Evolutionary conservation across 2,329 filamentous ascomycete genomes (phyloP).

Genomic region (Cladosporium sp.): DNA sequence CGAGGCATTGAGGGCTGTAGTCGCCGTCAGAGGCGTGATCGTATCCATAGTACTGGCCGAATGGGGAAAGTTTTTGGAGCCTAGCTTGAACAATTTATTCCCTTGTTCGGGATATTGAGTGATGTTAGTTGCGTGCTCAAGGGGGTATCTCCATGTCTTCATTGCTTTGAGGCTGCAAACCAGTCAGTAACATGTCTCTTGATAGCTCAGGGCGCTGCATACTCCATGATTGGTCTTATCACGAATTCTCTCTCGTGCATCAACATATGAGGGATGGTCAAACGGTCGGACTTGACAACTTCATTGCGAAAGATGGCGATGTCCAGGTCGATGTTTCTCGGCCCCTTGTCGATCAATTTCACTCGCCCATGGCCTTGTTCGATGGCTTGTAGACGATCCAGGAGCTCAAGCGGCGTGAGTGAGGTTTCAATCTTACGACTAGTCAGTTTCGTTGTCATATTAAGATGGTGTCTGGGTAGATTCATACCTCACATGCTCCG

Average conservation of each 20-base stretch:
- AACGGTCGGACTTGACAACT: slow-evolving; percentile 60
- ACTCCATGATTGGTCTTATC: slow-evolving; percentile 78
- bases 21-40: not conserved
- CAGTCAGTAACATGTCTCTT: not conserved
- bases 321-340: slow-evolving; percentile 90
- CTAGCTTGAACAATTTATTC: slow-evolving; percentile 31
- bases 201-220: slow-evolving; percentile 26
- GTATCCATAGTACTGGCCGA: not conserved
- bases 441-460: slow-evolving; percentile 13
- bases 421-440: slow-evolving; percentile 69
- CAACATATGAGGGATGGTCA: slow-evolving; percentile 77
- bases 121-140: slow-evolving; percentile 29
- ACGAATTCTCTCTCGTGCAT: slow-evolving; percentile 94
- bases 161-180: not conserved
- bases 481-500: slow-evolving; percentile 77
- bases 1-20: not conserved
- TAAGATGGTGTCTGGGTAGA: not conserved
- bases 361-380: slow-evolving; percentile 73
- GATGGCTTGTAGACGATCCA: slow-evolving; percentile 78
- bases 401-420: slow-evolving; percentile 66
- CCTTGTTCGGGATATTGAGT: slow-evolving; percentile 28
- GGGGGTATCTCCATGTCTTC: not conserved
- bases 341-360: slow-evolving; percentile 88
- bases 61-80: no score
- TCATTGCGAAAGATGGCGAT: slow-evolving; percentile 76